Base-by-base conservation (phyloP, 805 yeast genomes). In the Saturnispora sanitii region DNA sequence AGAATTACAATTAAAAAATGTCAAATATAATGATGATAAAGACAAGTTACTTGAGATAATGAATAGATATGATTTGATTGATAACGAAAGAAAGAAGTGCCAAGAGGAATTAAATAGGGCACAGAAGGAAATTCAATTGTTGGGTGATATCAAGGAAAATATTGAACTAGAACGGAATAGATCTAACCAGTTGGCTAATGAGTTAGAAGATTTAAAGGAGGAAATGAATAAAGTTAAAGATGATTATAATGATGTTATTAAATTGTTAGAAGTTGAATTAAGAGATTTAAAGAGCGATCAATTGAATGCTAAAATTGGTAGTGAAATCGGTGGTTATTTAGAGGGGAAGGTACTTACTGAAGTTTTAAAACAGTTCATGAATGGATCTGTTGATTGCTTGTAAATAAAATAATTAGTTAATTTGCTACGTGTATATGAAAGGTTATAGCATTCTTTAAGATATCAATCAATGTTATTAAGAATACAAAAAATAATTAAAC, bases 321-420 rank as follows among this genome's bases (percentile, higher is more conserved):
- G 27, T 9, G 18, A 40, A 18, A 34, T 12, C 17, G 31, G 31
- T 31, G 33, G 30, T n/a, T 31, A 31, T 16, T 21, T 35, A 11
- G 43, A 40, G 17, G 36, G 43, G 7, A 29, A 27, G 6, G 17
- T 34, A 7, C 22, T 40, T 26, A 18, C 23, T 19, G 29, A 35
- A 28, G 39, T 40, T 6, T 21, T 40, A 13, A 21, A 23, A 19
- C 33, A 35, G 20, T 35, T 40, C 16, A 26, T 23, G 15, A n/a
- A 21, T 28, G 25, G 17, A 12, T 15, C 3, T 6, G 12, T 13
- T n/a, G 7, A 8, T 5, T 17, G n/a, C 5, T 11, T 38, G 32
- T 15, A 22, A n/a, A n/a, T n/a, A n/a, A n/a, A n/a, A n/a, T n/a
- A n/a, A n/a, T n/a, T n/a, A n/a, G n/a, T n/a, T n/a, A n/a, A n/a